phyloP scores from a whole-genome alignment of 2,329 filamentous ascomycete species.

The Pseudopyricularia cyperi region DNA sequence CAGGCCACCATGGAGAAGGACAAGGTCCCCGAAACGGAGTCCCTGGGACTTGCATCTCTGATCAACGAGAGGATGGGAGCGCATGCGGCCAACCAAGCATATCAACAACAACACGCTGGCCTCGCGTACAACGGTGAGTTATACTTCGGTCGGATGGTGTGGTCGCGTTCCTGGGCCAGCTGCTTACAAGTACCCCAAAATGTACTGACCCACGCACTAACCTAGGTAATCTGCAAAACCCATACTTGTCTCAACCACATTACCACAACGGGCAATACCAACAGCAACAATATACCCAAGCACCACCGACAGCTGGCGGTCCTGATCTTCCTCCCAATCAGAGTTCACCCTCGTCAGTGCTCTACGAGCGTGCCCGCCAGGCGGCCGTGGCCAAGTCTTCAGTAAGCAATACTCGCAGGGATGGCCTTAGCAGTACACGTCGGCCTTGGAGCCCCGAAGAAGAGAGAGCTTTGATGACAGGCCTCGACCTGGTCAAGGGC shows the following conservation, averaged over 20 bases:
- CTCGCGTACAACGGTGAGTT: background rate
- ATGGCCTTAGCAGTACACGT: conserved; percentile 48
- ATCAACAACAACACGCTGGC: background rate
- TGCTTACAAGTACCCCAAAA: background rate
- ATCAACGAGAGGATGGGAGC: conserved; percentile 11
- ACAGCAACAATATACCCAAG: conserved; percentile 8
- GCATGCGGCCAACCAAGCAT: background rate
- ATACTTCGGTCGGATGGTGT: background rate
- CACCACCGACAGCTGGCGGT: background rate
- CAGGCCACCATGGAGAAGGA: conserved; percentile 10
- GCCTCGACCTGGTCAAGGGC: conserved; percentile 76
- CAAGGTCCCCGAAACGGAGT: conserved; percentile 5
- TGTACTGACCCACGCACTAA: background rate
- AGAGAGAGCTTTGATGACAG: conserved; percentile 80
- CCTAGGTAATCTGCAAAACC: background rate
- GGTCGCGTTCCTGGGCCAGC: background rate
- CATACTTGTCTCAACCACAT: conserved; percentile 4
- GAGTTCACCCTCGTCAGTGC: conserved; percentile 36
- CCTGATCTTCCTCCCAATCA: conserved; percentile 39
- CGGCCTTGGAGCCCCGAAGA: conserved; percentile 82
- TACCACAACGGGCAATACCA: conserved; percentile 3
- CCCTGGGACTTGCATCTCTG: conserved; percentile 12
- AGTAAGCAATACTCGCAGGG: conserved; percentile 35
- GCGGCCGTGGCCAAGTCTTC: conserved; percentile 44
- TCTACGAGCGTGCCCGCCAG: conserved; percentile 47